phyloP scores from a whole-genome alignment of 257 asterid species.

The Penstemon eatonii region DNA sequence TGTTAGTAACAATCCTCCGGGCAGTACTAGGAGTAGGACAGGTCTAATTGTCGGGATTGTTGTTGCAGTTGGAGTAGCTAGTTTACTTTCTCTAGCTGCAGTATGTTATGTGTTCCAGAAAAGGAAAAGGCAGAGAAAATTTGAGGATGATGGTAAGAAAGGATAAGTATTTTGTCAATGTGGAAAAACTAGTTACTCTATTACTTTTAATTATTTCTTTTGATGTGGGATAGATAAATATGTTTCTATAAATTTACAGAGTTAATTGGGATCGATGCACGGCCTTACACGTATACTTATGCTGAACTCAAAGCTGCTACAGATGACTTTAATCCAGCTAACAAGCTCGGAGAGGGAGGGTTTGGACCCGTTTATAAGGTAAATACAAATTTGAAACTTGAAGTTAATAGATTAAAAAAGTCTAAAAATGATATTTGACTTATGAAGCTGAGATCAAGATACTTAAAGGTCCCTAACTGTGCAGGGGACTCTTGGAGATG shows the following conservation, averaged over 20 bases:
- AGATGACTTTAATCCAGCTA: constrained; percentile 56
- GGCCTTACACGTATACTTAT: constrained; percentile 70
- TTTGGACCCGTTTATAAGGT: constrained; percentile 92
- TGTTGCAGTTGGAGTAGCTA: constrained; percentile 42
- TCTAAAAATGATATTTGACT: neutral
- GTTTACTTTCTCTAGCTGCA: constrained; percentile 40
- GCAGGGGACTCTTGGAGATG: constrained; percentile 76
- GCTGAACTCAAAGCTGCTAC: constrained; percentile 75
- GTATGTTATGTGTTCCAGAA: constrained; percentile 36
- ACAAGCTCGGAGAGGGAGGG: constrained; percentile 95
- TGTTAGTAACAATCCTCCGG: constrained; percentile 53
- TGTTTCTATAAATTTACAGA: constrained; percentile 42
- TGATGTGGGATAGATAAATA: neutral
- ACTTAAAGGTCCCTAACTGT: neutral
- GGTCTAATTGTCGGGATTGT: constrained; percentile 67
- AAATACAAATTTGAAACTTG: constrained; percentile 3
- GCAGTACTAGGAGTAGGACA: constrained; percentile 37
- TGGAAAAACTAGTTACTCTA: neutral
- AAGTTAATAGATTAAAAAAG: neutral
- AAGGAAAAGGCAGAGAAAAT: constrained; percentile 40
- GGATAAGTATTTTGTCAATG: neutral
- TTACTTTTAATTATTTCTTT: neutral
- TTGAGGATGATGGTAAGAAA: constrained; percentile 59
- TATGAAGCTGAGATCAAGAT: neutral
- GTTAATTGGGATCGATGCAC: constrained; percentile 68